phyloP scores from a whole-genome alignment of 1,284 basidiomycete species.

The Uromyces viciae-fabae region DNA sequence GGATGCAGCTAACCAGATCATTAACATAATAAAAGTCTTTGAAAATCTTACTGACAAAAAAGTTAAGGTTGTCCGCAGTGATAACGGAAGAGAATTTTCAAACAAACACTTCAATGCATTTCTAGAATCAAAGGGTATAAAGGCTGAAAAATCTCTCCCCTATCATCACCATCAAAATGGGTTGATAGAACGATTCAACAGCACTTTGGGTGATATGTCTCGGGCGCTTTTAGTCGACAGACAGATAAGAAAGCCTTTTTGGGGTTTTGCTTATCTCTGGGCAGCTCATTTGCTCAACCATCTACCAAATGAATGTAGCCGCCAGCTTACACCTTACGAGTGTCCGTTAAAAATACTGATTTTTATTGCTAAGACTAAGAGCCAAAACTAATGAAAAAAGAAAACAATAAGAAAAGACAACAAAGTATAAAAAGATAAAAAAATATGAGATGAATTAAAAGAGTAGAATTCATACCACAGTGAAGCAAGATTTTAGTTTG shows the following conservation, averaged over 20 bases:
- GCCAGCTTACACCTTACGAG: not conserved
- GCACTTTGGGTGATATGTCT: not conserved
- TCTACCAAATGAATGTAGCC: slow-evolving; percentile 2
- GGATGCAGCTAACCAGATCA: not conserved
- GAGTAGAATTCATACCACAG: too few relatives aligned
- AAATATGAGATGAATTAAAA: too few relatives aligned
- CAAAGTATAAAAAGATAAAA: too few relatives aligned
- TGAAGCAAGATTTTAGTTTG: too few relatives aligned
- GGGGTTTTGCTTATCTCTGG: slow-evolving; percentile 11
- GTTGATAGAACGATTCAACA: not conserved
- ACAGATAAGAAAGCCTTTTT: not conserved
- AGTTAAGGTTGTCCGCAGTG: not conserved
- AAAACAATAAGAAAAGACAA: too few relatives aligned
- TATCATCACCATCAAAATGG: slow-evolving; percentile 33
- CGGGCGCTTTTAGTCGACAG: not conserved
- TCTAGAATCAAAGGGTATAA: not conserved
- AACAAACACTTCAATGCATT: not conserved
- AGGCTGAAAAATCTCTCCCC: not conserved
- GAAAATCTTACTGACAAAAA: not conserved
- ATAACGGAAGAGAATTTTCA: slow-evolving; percentile 6
- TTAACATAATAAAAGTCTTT: not conserved
- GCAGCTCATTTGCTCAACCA: not conserved
- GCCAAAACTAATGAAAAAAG: too few relatives aligned
- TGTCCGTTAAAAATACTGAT: not conserved
- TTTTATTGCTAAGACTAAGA: too few relatives aligned